Base-by-base conservation (phyloP, 768 basidiomycete species). In the Fistulinella prunicolor region DNA sequence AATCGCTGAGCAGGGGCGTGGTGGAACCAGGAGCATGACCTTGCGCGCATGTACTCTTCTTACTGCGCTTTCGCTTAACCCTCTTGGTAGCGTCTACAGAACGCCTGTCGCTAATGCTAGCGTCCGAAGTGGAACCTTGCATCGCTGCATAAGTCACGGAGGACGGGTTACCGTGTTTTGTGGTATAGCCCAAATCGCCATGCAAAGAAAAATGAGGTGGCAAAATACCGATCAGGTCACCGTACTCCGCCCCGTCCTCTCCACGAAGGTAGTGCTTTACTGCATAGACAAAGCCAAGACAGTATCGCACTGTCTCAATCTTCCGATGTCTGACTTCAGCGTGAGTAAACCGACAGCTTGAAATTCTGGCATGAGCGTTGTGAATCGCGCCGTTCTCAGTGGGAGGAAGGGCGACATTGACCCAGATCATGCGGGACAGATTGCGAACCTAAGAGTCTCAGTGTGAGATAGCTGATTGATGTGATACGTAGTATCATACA, bases 231-330 rank as follows among this genome's bases (percentile, higher is more conserved):
- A 60, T 63, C 56, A 85, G 84, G 66, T 93, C 90, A 2, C 76
- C 72, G 59, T 81, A 82, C 20, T 83, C 73, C 9, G 81, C 65
- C 3, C 92, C 89, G 60, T 89, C 89, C 55, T 92, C 86, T 42
- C 83, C 88, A 37, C 91, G 87, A 42, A 94, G 76, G 63, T 94
- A 92, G 64, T 95, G 85, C 62, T 82, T 82, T 14, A 73, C 71
- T 43, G 94, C 85, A 47, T 80, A 80, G 3, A 89, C 81, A 60
- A 80, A 85, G 9, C 82, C 82, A 62, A 89, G 71, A 32, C 80
- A 76, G 29, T 90, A 78, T 48, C 79, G 83, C 40, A 96, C 62
- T 20, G 78, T 73, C 55, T 90, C 80, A 9, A 80, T 74, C 68
- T 96, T 96, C 56, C 76, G 71, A 58, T 73, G 75, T 37, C 73